Conservation (phyloP, 345 rosid species). For the Eucalyptus pauciflora region DNA sequence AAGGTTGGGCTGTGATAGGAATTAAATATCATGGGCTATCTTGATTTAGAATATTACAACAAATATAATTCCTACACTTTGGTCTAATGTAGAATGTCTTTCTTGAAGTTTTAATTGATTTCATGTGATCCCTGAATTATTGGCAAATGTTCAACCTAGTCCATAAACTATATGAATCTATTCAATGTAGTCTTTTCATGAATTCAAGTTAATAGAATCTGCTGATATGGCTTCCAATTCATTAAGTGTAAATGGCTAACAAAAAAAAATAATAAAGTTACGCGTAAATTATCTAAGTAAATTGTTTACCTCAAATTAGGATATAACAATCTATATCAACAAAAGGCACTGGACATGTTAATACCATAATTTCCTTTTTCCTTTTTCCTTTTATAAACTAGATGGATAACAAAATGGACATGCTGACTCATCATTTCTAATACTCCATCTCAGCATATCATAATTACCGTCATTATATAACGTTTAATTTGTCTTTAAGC, state of each 20-base stretch:
- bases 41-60: neutral
- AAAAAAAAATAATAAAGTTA: neutral
- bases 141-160: neutral
- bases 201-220: neutral
- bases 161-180: neutral
- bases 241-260: neutral
- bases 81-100: fast-evolving
- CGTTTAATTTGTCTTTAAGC: neutral
- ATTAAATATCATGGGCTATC: neutral
- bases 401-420: neutral
- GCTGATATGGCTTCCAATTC: neutral
- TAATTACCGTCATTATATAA: neutral
- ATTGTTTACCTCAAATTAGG: neutral
- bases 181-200: neutral
- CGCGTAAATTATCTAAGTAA: neutral
- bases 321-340: neutral
- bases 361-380: neutral
- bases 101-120: neutral
- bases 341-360: neutral
- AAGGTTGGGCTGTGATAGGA: neutral
- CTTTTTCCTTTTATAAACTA: neutral
- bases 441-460: neutral
- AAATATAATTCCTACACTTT: neutral
- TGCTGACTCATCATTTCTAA: neutral
- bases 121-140: neutral